Conservation (phyloP, 2,329 filamentous ascomycete genomes). For the Lithohypha guttulata region DNA sequence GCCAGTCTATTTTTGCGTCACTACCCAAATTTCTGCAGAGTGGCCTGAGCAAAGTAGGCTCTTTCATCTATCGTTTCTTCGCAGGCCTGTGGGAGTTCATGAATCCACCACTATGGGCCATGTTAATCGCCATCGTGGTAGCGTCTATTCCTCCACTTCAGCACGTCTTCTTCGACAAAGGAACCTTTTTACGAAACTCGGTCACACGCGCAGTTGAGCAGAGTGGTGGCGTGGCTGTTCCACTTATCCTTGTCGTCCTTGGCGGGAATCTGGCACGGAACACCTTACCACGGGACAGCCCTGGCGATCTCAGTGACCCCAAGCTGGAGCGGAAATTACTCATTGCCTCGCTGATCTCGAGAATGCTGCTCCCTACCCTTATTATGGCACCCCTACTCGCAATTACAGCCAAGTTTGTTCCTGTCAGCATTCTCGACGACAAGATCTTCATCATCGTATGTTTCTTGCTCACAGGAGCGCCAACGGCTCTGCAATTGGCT, state of each 20-base stretch:
- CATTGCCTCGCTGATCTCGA: constrained; percentile 70
- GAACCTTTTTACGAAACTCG: constrained; percentile 84
- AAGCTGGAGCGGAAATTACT: constrained; percentile 64
- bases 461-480: constrained; percentile 89
- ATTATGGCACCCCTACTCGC: constrained; percentile 89
- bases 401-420: constrained; percentile 76
- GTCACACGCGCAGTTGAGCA: constrained; percentile 79
- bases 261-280: constrained; percentile 91
- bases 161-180: constrained; percentile 73
- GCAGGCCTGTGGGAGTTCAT: constrained; percentile 81
- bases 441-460: constrained; percentile 97
- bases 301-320: constrained; percentile 59
- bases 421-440: constrained; percentile 88
- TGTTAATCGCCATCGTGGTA: constrained; percentile 82
- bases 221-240: constrained; percentile 82
- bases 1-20: constrained; percentile 31
- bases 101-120: constrained; percentile 97
- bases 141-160: constrained; percentile 79
- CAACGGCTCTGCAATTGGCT: constrained; percentile 83
- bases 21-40: constrained; percentile 46
- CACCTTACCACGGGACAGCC: constrained; percentile 60
- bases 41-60: constrained; percentile 33
- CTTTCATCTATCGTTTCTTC: constrained; percentile 41
- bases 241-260: constrained; percentile 86
- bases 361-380: constrained; percentile 84